Conservation (phyloP, 108 stramenopile genomes). For the Pseudonitzschia multiseries region DNA sequence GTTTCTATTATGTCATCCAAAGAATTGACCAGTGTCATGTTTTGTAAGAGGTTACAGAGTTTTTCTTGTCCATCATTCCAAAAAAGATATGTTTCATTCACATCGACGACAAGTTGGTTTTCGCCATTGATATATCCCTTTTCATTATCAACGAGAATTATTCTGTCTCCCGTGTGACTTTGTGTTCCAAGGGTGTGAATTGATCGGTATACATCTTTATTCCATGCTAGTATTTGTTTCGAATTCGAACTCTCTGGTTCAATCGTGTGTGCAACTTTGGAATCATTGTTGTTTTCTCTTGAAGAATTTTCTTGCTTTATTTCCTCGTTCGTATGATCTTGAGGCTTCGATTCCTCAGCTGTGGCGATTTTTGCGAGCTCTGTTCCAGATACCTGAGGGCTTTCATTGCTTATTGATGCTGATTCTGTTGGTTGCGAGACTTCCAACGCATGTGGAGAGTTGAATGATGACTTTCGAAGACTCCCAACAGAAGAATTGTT, state of each 20-base stretch:
- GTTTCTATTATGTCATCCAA: background rate
- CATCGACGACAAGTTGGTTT: constrained; percentile 24
- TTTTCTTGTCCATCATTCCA: constrained; percentile 27
- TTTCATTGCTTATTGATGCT: background rate
- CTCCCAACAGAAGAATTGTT: background rate
- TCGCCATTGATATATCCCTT: background rate
- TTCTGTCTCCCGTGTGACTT: background rate
- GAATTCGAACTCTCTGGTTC: background rate
- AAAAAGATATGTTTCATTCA: constrained; percentile 25
- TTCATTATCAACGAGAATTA: constrained; percentile 8
- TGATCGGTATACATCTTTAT: background rate
- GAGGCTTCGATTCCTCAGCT: background rate
- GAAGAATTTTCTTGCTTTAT: background rate
- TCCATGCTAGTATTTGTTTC: background rate
- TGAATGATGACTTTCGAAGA: background rate
- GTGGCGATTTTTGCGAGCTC: background rate
- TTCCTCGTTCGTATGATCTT: background rate
- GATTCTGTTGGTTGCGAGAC: background rate
- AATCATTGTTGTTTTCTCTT: background rate
- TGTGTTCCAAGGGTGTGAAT: background rate
- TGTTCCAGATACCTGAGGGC: background rate
- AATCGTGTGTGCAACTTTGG: background rate
- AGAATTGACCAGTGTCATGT: constrained; percentile 23
- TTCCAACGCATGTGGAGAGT: background rate
- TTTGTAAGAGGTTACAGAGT: constrained; percentile 22